These are phyloP conservation scores for Monosporascus cannonballus DNA, from an alignment of 2,329 filamentous ascomycete species.

Conservation along the genomic window DNA sequence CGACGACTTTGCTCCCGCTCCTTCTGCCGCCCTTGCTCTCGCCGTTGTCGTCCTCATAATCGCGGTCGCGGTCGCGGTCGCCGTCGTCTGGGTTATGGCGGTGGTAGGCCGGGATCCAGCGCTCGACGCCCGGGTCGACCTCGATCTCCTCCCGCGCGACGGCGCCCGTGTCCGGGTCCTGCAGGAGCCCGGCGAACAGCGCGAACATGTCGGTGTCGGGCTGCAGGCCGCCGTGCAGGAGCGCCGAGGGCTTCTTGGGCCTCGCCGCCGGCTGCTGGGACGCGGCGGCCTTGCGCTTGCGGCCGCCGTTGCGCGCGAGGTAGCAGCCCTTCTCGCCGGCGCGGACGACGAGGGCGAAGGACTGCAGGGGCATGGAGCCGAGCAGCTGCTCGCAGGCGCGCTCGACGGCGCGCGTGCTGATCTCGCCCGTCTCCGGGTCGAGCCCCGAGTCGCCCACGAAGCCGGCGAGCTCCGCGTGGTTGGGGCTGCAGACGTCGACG, in stretches of 20 bases:
- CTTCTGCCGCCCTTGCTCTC: not conserved
- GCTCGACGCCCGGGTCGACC: conserved; percentile 57
- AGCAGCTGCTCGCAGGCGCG: conserved; percentile 57
- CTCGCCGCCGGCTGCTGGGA: conserved; percentile 19
- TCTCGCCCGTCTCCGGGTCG: conserved; percentile 47
- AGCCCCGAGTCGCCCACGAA: conserved; percentile 65
- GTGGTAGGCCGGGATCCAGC: conserved; percentile 78
- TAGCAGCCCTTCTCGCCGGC: conserved; percentile 69
- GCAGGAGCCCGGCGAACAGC: conserved; percentile 52
- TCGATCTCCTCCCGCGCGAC: conserved; percentile 53
- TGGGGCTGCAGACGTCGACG: conserved; percentile 66
- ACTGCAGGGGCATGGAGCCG: conserved; percentile 57
- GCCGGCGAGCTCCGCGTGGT: conserved; percentile 80
- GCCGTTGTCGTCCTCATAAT: conserved; percentile 35
- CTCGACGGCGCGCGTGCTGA: conserved; percentile 48
- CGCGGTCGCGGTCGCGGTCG: conserved; percentile 93
- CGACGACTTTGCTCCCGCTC: conserved; percentile 55
- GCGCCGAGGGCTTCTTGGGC: conserved; percentile 37
- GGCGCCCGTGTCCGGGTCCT: conserved; percentile 42
- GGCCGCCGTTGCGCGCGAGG: conserved; percentile 51
- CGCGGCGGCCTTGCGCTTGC: conserved; percentile 32
- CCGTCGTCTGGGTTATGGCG: conserved; percentile 50
- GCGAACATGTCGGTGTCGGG: conserved; percentile 59
- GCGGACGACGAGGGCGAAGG: conserved; percentile 62
- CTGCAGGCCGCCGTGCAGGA: conserved; percentile 44